phyloP scores from a whole-genome alignment of 2,329 filamentous ascomycete species.

The Fusarium luffae region DNA sequence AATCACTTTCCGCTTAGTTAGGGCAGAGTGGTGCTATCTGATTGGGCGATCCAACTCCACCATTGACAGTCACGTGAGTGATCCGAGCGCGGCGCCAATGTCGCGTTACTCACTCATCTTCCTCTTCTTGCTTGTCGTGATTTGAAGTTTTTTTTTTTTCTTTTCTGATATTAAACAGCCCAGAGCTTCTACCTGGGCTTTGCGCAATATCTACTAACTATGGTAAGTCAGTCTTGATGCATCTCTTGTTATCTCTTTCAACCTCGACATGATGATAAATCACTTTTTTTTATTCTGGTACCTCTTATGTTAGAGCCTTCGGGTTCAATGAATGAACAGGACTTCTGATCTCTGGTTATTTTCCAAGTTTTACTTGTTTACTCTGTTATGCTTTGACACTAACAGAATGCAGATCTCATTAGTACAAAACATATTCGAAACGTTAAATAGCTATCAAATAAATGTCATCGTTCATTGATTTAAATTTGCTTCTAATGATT shows the following conservation, averaged over 20 bases:
- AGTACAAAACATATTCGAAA: too few relatives aligned
- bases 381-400: constrained; percentile 23
- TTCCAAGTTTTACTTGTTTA: constrained; percentile 11
- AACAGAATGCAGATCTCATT: constrained; percentile 28
- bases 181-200: neutral
- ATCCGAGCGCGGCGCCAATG: constrained; percentile 8
- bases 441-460: neutral
- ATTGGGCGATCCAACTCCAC: neutral
- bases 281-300: constrained; percentile 83
- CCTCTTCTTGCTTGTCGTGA: constrained; percentile 24
- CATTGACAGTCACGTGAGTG: constrained; percentile 21
- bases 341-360: constrained; percentile 74
- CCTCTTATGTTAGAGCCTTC: constrained; percentile 90
- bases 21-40: constrained; percentile 49
- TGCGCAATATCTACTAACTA: constrained; percentile 1
- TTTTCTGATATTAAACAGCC: constrained; percentile 7
- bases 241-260: constrained; percentile 33
- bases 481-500: neutral
- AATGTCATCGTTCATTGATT: neutral
- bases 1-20: constrained; percentile 59
- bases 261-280: constrained; percentile 75
- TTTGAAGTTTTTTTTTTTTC: constrained; percentile 19
- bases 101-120: constrained; percentile 28
- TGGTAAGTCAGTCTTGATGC: constrained; percentile 49
- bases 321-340: constrained; percentile 82